Conservation (phyloP, 192 early-diverging fungal genomes). For the Ambispora gerdemannii region DNA sequence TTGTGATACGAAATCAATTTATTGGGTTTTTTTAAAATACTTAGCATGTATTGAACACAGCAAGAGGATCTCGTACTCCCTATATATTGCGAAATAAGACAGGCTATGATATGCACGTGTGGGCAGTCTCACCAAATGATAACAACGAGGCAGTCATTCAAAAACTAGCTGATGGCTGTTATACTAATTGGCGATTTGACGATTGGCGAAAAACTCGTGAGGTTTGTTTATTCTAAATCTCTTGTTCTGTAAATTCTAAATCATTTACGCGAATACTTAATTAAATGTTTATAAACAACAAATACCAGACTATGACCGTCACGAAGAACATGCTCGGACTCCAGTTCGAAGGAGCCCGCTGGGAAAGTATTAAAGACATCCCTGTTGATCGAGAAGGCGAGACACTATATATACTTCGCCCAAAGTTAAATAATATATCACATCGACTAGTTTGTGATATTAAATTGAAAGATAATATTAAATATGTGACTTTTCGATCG, state of each 20-base stretch:
- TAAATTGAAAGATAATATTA: slow-evolving; percentile 80
- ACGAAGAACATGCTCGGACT: slow-evolving; percentile 78
- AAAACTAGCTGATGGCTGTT: slow-evolving; percentile 65
- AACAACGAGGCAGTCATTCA: slow-evolving; percentile 68
- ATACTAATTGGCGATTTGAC: slow-evolving; percentile 92
- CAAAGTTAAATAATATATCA: slow-evolving; percentile 69
- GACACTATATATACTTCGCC: slow-evolving; percentile 76
- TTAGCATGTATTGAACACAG: slow-evolving; percentile 33
- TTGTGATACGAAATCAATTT: no score
- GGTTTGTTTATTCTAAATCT: slow-evolving; percentile 42
- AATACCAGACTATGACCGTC: not conserved
- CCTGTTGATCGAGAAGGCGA: slow-evolving; percentile 87
- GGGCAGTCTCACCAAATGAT: slow-evolving; percentile 64
- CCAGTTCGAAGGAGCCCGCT: slow-evolving; percentile 78
- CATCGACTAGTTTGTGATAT: slow-evolving; percentile 89
- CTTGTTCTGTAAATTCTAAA: not conserved
- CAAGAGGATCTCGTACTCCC: slow-evolving; percentile 51
- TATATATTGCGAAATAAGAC: slow-evolving; percentile 90
- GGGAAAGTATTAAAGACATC: slow-evolving; percentile 90
- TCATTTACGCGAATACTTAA: not conserved
- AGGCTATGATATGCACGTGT: slow-evolving; percentile 86
- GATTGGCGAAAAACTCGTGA: slow-evolving; percentile 93
- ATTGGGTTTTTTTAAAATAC: not conserved
- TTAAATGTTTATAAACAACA: not conserved
- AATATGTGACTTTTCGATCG: slow-evolving; percentile 89